These are phyloP conservation scores for Eucalyptus polyanthemos DNA, from an alignment of 345 rosid genomes.

Conservation along the genomic window DNA sequence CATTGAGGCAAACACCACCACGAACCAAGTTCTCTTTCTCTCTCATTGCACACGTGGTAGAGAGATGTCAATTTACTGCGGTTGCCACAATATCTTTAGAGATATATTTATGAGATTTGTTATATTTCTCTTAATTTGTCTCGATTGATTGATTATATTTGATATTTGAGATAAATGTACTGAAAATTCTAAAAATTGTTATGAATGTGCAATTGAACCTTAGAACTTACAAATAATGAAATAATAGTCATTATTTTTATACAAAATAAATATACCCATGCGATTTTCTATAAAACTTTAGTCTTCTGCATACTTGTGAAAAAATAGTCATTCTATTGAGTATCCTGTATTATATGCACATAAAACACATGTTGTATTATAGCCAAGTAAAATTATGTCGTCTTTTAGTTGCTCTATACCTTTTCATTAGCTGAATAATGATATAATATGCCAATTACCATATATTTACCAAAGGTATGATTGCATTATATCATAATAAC, in stretches of 20 bases:
- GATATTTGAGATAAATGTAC: neutral
- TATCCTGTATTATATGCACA: too few relatives aligned
- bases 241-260: too few relatives aligned
- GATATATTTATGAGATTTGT: neutral
- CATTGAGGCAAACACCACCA: neutral
- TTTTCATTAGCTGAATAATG: too few relatives aligned
- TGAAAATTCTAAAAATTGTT: too few relatives aligned
- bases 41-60: neutral
- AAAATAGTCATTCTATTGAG: neutral
- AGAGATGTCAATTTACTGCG: neutral
- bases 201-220: too few relatives aligned
- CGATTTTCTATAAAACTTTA: neutral
- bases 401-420: neutral
- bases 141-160: accelerated
- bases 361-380: neutral
- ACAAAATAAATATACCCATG: too few relatives aligned
- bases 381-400: neutral
- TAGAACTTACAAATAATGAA: too few relatives aligned
- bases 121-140: neutral
- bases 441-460: neutral
- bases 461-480: neutral
- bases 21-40: neutral
- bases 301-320: neutral
- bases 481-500: neutral
- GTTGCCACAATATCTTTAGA: neutral